These are phyloP conservation scores for Ceratobasidium sp. DNA, from an alignment of 1,284 basidiomycete genomes.

Conservation along the genomic window DNA sequence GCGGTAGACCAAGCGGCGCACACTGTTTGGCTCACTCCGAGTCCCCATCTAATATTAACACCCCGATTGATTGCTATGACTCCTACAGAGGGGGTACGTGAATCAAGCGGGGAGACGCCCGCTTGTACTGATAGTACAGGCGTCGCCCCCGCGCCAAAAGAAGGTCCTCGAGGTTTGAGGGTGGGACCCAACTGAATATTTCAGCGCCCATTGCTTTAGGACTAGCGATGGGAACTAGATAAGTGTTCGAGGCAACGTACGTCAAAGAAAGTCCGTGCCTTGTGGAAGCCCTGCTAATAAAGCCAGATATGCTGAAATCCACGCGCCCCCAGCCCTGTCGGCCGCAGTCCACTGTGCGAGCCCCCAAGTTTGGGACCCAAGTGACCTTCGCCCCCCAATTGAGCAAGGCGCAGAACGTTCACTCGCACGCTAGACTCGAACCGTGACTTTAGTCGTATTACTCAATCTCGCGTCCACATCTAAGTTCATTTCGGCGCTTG, in stretches of 20 bases:
- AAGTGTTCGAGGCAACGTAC: slow-evolving; percentile 1
- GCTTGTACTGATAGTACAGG: not conserved
- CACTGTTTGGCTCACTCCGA: not conserved
- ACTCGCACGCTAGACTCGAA: not conserved
- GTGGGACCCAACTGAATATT: slow-evolving; percentile 1
- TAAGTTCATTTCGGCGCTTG: not conserved
- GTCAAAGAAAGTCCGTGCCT: not conserved
- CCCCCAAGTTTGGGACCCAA: not conserved
- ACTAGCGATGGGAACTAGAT: slow-evolving; percentile 11
- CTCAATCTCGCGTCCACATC: not conserved
- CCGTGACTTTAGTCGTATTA: not conserved
- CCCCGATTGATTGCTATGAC: slow-evolving; percentile 1
- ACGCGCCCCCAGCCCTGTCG: slow-evolving; percentile 3
- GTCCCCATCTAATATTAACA: not conserved
- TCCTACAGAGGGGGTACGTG: not conserved
- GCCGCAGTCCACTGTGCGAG: not conserved
- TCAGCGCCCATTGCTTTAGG: not conserved
- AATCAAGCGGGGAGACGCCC: not conserved
- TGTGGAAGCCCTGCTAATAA: slow-evolving; percentile 3
- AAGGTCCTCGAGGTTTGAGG: slow-evolving; percentile 8
- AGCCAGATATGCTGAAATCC: not conserved
- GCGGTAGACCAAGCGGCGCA: slow-evolving; percentile 5
- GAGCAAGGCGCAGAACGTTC: not conserved
- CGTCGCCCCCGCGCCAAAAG: not conserved
- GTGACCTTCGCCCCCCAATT: not conserved